Evolutionary conservation across 1,284 basidiomycete species (phyloP).

Genomic region (Caloboletus inedulis): DNA sequence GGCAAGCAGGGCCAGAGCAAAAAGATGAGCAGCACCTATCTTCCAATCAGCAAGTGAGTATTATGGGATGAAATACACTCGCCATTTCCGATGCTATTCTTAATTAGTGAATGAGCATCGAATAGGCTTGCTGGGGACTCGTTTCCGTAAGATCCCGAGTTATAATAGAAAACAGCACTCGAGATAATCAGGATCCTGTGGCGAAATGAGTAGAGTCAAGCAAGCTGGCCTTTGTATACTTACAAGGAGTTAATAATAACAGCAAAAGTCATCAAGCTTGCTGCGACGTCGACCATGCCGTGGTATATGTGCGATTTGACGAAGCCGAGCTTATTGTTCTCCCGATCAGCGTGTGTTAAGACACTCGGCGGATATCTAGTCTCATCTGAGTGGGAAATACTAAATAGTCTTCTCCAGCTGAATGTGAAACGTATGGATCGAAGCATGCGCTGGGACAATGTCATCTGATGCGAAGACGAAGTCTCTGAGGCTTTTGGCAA

Average conservation of each 20-base stretch:
- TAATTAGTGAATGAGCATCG: conserved; percentile 77
- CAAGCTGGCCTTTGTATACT: conserved; percentile 19
- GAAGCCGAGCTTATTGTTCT: conserved; percentile 68
- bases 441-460: conserved; percentile 9
- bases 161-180: conserved; percentile 73
- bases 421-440: conserved; percentile 10
- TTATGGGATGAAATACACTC: conserved; percentile 24
- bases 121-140: conserved; percentile 70
- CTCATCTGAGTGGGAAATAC: conserved; percentile 21
- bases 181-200: conserved; percentile 69
- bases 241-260: conserved; percentile 85
- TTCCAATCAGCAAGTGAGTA: conserved; percentile 19
- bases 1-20: conserved; percentile 82
- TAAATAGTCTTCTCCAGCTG: conserved; percentile 22
- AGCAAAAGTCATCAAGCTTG: conserved; percentile 75
- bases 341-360: conserved; percentile 48
- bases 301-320: conserved; percentile 77
- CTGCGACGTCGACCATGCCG: conserved; percentile 64
- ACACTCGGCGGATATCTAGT: conserved; percentile 21
- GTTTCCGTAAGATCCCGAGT: conserved; percentile 30
- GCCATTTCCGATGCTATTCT: conserved; percentile 65
- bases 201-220: not conserved
- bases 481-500: conserved; percentile 11
- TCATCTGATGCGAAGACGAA: not conserved
- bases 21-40: conserved; percentile 73